Base-by-base conservation (phyloP, 441 rosid genomes). In the Arabidopsis hybrid region DNA sequence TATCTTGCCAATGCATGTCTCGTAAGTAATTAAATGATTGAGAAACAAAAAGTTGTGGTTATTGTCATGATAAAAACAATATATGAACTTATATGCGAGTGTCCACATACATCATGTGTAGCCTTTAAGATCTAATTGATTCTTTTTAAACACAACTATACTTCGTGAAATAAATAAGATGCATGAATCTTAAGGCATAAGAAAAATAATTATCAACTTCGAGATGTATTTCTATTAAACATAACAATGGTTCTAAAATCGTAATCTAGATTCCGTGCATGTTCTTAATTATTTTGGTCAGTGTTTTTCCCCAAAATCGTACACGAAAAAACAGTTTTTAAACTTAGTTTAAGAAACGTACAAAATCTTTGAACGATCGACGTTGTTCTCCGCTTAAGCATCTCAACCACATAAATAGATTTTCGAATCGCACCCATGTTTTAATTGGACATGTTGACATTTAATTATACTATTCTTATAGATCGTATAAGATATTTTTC, bases 101-200 rank as follows among this genome's bases (percentile, higher is more conserved):
- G 59, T 73, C 47, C 18, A 46, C 49, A 46, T 59, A 65, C 52
- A 56, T 6, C 26, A 43, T 43, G 10, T 73, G 21, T 16, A 47
- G 36, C 34, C 26, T 21, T 21, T 21, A 21, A 21, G 26, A 47
- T 56, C 59, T 36, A 26, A 42, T 35, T 68, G 39, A 21, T 52
- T 45, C 10, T 3, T 21, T 60, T 42, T 5, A 5, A 10, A 47
- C 26, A 62, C 40, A 55, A 75, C 42, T 53, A 67, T 32, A 43
- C 65, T 65, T 32, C 13, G 18, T 36, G 32, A 38, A 62, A 69
- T 21, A 62, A 46, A 39, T 35, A 58, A 76, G 75, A 56, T 70
- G 67, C 79, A 70, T 76, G 79, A 63, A 76, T 76, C 79, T 64
- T 47, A 34, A 42, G 55, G 51, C 62, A 76, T 14, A 76, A 63